A percentile compares a stretch with the other conserved stretches of the same genome.
Evolutionary conservation across 2,329 filamentous ascomycete genomes (phyloP).

Genomic region (Xylaria sp.): DNA sequence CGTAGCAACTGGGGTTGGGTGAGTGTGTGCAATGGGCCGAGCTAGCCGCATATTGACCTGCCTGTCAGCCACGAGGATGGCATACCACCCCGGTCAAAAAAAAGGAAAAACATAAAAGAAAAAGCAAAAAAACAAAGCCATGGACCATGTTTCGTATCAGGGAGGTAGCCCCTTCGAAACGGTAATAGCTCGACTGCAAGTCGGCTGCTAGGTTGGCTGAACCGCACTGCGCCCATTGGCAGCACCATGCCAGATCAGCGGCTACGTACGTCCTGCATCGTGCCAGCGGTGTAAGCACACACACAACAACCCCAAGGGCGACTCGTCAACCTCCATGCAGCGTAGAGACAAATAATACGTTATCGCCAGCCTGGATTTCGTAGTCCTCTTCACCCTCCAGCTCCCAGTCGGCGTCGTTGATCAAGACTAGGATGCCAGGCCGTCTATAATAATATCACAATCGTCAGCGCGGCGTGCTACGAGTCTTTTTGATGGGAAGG

Average conservation of each 20-base stretch:
- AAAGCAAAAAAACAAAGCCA: too few species aligned
- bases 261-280: slow-evolving; percentile 1
- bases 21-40: slow-evolving; percentile 13
- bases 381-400: slow-evolving; percentile 93
- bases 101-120: too few species aligned
- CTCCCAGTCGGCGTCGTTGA: slow-evolving; percentile 99
- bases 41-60: slow-evolving; percentile 17
- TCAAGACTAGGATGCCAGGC: slow-evolving; percentile 91
- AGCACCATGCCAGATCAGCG: too few species aligned
- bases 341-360: slow-evolving; percentile 94
- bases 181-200: slow-evolving; percentile 1
- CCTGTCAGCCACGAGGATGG: slow-evolving; percentile 13
- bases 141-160: too few species aligned
- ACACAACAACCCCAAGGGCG: slow-evolving; percentile 13
- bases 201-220: slow-evolving; percentile 8
- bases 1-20: slow-evolving; percentile 20
- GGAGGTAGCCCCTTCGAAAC: neutral
- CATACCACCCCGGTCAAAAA: slow-evolving; percentile 18
- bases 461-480: slow-evolving; percentile 30
- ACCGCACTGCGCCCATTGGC: slow-evolving; percentile 1
- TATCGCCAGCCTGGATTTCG: slow-evolving; percentile 79
- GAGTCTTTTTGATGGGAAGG: slow-evolving; percentile 19
- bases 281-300: slow-evolving; percentile 18
- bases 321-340: slow-evolving; percentile 79
- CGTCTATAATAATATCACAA: slow-evolving; percentile 66